Base-by-base conservation (phyloP, 768 basidiomycete species). In the Lactifluus subvellereus region DNA sequence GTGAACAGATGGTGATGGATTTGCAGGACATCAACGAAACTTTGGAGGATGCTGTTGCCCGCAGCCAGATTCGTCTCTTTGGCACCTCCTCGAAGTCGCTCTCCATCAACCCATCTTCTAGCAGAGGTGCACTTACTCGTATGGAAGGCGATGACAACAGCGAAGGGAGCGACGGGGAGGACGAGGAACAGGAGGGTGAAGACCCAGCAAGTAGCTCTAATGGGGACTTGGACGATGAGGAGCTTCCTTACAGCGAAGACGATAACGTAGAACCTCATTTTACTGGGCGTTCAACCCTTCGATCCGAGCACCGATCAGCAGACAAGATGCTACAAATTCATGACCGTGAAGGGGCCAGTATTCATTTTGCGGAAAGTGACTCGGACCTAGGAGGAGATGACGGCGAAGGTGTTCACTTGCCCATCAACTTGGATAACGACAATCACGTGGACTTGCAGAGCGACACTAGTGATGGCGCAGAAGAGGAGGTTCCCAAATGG, bases 1-100 rank as follows among this genome's bases (percentile, higher is more conserved):
- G 97, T 16, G 96, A 98, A 71, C 83, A 87, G 72, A 98, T 99
- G 97, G 94, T 99, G 13, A 90, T 98, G 81, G 90, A 92, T 72
- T 79, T 99, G 14, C 97, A 99, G 73, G 97, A 94, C 65, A 90
- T 87, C 20, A 76, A 77, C 33, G 74, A 78, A 2, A 98, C 95
- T 0, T 85, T 99, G 33, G 94, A 87, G 63, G 94, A 94, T 68
- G 83, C 80, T 8, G 86, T 98, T 35, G 82, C 86, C 18, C 81
- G 82, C 60, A 92, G 91, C 68, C 82, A 89, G 61, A 94, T 99
- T 64, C 81, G 83, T 40, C 80, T 99, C 2, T 84, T 98, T 40
- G 91, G 85, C 16, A 83, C 88, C 2, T 98, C 96, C 0, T 86
- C 87, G 2, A 83, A 81, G 54, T 82, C 84, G 11, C 80, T 98